Evolutionary conservation across 164 flowering plant genomes (phyloP).

Genomic region (Vitis cinerea): DNA sequence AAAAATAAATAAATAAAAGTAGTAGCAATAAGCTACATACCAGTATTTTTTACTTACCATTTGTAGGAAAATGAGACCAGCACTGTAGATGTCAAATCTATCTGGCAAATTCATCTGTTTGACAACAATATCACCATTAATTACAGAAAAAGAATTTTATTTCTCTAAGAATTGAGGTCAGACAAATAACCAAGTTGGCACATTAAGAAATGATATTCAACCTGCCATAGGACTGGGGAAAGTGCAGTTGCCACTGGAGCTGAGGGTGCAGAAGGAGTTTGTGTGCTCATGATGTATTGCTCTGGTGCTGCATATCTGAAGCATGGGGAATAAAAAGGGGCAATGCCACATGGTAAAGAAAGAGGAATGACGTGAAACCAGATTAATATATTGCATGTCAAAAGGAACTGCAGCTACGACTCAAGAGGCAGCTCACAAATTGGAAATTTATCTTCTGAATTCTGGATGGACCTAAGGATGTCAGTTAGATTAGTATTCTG

Average conservation of each 20-base stretch:
- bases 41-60: constrained; percentile 56
- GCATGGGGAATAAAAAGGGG: constrained; percentile 4
- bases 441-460: too few species aligned
- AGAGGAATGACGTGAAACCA: not conserved
- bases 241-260: constrained; percentile 95
- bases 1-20: not conserved
- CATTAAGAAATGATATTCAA: constrained; percentile 8
- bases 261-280: constrained; percentile 97
- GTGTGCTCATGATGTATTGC: constrained; percentile 99
- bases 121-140: constrained; percentile 6
- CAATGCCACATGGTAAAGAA: constrained; percentile 1
- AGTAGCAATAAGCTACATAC: not conserved
- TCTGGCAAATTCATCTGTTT: constrained; percentile 95
- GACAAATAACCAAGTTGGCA: constrained; percentile 3
- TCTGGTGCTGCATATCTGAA: constrained; percentile 95
- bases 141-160: not conserved
- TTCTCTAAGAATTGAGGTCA: constrained; percentile 4
- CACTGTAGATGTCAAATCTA: constrained; percentile 92
- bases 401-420: not conserved
- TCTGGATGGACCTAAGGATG: too few species aligned
- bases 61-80: constrained; percentile 89
- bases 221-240: constrained; percentile 99
- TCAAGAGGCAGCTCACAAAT: too few species aligned
- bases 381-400: not conserved
- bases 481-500: too few species aligned